Base-by-base conservation (phyloP, 257 asterid genomes). In the Primulina tabacum region DNA sequence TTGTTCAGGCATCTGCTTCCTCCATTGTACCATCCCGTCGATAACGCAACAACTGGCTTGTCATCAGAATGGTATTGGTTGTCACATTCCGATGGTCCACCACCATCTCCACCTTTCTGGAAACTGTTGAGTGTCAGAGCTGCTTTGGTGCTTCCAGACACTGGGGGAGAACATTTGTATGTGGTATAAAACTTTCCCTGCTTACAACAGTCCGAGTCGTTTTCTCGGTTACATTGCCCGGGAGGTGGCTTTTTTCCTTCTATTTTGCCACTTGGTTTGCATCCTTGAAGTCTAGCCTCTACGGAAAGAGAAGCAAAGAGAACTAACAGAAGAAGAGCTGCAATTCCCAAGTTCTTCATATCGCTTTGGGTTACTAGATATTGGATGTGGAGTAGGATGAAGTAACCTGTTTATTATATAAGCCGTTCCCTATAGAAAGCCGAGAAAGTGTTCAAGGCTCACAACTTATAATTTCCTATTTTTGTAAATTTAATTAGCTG, bases 51-150 rank as follows among this genome's bases (percentile, higher is more conserved):
- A 0, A 86, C 65, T 0, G 75, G 85, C 0, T 26, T 75, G 62
- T 76, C 47, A 24, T 85, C 79, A 0, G 84, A 79, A 67, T 83
- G 90, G 76, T 70, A 85, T 9, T 83, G 69, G 30, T 68, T 53
- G 71, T 82, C 84, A 12, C 90, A 82, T 52, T 74, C 82, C 6
- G 86, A 77, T 1, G 81, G 83, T 5, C 82, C 86, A 1, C 92
- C 85, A 2, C 89, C 86, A 26, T 84, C 88, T 7, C 72, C 77
- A 0, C 85, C 83, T 47, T 79, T 65, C 69, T 78, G 74, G n/a
- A 86, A 81, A 24, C 87, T 75, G 14, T 86, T 82, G 35, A 81
- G 64, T 0, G 91, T 83, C 5, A 81, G 76, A 63, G 78, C 78
- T 4, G 82, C 91, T 10, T 67, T 79, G 0, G 85, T 81, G 16